Conservation (phyloP, 108 stramenopile genomes). For the Parietichytrium sp. region DNA sequence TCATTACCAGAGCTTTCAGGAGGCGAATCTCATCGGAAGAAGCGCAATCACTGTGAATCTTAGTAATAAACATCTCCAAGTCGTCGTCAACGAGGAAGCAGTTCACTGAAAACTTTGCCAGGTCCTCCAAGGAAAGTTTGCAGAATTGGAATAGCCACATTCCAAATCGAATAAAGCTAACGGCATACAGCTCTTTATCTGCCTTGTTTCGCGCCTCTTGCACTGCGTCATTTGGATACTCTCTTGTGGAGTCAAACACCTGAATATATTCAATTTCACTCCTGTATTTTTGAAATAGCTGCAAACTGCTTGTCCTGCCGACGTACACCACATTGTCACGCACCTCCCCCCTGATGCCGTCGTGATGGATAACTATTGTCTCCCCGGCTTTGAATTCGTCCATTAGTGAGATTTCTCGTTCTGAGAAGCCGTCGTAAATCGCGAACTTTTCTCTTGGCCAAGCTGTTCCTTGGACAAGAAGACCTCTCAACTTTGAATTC, state of each 20-base stretch:
- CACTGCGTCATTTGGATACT: slow-evolving; percentile 6
- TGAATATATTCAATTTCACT: neutral
- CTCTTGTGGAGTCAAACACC: neutral
- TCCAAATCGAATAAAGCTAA: slow-evolving; percentile 25
- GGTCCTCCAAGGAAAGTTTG: neutral
- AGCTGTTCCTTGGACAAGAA: neutral
- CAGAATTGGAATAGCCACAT: neutral
- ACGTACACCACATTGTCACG: neutral
- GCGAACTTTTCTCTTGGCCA: neutral
- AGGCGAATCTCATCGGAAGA: neutral
- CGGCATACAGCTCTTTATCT: neutral
- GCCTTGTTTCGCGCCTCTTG: neutral
- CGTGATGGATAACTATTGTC: neutral
- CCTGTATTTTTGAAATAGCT: neutral
- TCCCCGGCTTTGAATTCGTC: neutral
- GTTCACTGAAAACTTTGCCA: neutral
- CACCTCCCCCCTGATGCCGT: neutral
- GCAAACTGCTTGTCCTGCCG: no score
- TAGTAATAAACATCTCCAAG: neutral
- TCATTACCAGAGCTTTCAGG: neutral
- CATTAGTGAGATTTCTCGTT: neutral
- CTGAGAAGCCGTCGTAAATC: neutral
- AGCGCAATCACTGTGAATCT: neutral
- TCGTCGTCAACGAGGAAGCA: neutral
- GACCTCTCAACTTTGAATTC: neutral